phyloP scores from a whole-genome alignment of 106 monocot genomes.

The Phalaenopsis aphrodite region DNA sequence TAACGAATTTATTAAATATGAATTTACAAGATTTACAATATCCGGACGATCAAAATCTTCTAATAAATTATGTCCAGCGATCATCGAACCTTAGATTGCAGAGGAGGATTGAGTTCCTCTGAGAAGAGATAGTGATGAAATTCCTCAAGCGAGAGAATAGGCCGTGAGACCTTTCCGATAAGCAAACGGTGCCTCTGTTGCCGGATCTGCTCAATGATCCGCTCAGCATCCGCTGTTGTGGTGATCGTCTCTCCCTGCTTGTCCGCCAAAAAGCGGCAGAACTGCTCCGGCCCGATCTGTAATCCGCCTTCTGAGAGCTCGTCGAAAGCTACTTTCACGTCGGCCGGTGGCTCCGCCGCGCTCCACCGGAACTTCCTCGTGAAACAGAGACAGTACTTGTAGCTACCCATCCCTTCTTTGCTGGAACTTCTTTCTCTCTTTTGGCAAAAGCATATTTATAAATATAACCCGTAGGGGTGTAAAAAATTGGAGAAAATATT shows the following conservation, averaged over 20 bases:
- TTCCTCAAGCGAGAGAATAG: slow-evolving; percentile 45
- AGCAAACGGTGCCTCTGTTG: slow-evolving; percentile 18
- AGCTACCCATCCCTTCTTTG: slow-evolving; percentile 39
- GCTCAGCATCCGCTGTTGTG: slow-evolving; percentile 32
- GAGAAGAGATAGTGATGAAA: slow-evolving; percentile 67
- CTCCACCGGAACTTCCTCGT: slow-evolving; percentile 60
- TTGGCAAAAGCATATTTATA: too few species aligned
- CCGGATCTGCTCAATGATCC: slow-evolving; percentile 49
- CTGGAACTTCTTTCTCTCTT: neutral
- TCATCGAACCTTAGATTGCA: slow-evolving; percentile 36
- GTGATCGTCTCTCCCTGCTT: slow-evolving; percentile 19
- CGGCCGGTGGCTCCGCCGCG: slow-evolving; percentile 57
- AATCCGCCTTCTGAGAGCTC: slow-evolving; percentile 32
- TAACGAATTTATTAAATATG: too few species aligned
- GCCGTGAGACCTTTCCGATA: slow-evolving; percentile 15
- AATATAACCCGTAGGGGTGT: too few species aligned
- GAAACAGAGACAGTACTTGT: slow-evolving; percentile 77
- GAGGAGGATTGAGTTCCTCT: slow-evolving; percentile 64
- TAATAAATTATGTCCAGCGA: neutral
- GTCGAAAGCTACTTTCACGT: slow-evolving; percentile 46
- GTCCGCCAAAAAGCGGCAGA: slow-evolving; percentile 54
- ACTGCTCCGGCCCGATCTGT: slow-evolving; percentile 44
- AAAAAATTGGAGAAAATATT: too few species aligned
- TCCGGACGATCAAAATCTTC: neutral
- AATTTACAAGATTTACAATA: too few species aligned